phyloP scores from a whole-genome alignment of 140 eudicot genomes.

The Oenanthe javanica region DNA sequence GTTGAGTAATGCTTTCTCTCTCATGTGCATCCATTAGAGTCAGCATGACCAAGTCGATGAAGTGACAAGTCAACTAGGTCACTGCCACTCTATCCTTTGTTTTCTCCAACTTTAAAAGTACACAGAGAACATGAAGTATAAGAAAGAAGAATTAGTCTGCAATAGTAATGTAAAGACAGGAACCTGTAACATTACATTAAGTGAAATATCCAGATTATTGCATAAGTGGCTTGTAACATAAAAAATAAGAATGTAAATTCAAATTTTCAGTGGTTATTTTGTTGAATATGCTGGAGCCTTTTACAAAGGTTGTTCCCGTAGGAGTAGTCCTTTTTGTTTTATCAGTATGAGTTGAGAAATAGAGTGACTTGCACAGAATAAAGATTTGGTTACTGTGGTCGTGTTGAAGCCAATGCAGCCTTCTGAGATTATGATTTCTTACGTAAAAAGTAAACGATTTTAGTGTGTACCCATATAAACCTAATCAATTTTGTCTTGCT shows the following conservation, averaged over 20 bases:
- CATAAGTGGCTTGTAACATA: background rate
- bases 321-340: background rate
- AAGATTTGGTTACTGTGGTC: background rate
- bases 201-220: background rate
- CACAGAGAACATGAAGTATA: background rate
- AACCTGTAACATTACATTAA: background rate
- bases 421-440: background rate
- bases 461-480: background rate
- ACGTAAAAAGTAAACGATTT: background rate
- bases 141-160: background rate
- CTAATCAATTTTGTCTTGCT: background rate
- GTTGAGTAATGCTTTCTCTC: background rate
- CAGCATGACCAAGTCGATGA: constrained; percentile 46
- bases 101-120: constrained; percentile 11
- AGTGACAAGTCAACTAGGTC: constrained; percentile 60
- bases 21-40: constrained; percentile 33
- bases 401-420: background rate
- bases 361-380: background rate
- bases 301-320: background rate
- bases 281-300: background rate
- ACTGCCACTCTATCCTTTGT: constrained; percentile 20
- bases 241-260: background rate
- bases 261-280: too few relatives aligned
- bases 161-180: constrained; percentile 24
- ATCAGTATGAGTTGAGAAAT: background rate